phyloP scores from a whole-genome alignment of 1,284 basidiomycete species.

The Somion occarium region DNA sequence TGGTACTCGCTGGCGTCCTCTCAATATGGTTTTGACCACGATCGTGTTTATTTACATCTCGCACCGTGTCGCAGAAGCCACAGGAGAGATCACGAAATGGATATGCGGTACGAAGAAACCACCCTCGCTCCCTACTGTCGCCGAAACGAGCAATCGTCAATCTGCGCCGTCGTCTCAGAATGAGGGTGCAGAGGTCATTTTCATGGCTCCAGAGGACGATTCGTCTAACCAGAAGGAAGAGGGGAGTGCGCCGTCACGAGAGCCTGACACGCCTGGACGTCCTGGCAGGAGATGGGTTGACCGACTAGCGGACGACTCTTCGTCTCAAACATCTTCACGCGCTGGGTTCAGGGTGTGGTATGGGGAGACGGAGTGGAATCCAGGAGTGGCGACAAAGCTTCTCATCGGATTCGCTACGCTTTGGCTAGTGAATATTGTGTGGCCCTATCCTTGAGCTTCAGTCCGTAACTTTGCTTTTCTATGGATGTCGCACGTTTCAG shows the following conservation, averaged over 20 bases:
- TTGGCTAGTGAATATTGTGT: slow-evolving; percentile 56
- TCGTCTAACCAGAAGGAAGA: slow-evolving; percentile 20
- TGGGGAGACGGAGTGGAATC: slow-evolving; percentile 26
- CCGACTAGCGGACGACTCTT: slow-evolving; percentile 39
- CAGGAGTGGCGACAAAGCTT: slow-evolving; percentile 32
- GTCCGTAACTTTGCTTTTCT: too few relatives aligned
- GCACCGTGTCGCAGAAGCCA: slow-evolving; percentile 72
- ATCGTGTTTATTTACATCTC: slow-evolving; percentile 77
- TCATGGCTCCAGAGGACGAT: slow-evolving; percentile 21
- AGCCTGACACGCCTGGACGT: slow-evolving; percentile 32
- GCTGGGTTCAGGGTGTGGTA: slow-evolving; percentile 28
- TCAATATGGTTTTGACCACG: slow-evolving; percentile 76
- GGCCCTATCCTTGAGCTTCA: slow-evolving; percentile 35
- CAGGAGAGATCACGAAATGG: slow-evolving; percentile 67
- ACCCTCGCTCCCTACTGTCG: slow-evolving; percentile 29
- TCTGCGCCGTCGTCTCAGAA: slow-evolving; percentile 7
- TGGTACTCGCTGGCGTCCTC: slow-evolving; percentile 61
- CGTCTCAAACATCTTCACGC: slow-evolving; percentile 20
- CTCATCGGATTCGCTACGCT: slow-evolving; percentile 34
- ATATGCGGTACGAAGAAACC: slow-evolving; percentile 45
- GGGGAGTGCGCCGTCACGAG: slow-evolving; percentile 18
- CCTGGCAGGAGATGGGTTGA: slow-evolving; percentile 50
- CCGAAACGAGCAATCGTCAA: slow-evolving; percentile 10
- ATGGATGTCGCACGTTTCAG: too few relatives aligned
- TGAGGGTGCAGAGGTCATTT: slow-evolving; percentile 24